phyloP scores from a whole-genome alignment of 2,329 filamentous ascomycete species.

The Neofusicoccum cordaticola region DNA sequence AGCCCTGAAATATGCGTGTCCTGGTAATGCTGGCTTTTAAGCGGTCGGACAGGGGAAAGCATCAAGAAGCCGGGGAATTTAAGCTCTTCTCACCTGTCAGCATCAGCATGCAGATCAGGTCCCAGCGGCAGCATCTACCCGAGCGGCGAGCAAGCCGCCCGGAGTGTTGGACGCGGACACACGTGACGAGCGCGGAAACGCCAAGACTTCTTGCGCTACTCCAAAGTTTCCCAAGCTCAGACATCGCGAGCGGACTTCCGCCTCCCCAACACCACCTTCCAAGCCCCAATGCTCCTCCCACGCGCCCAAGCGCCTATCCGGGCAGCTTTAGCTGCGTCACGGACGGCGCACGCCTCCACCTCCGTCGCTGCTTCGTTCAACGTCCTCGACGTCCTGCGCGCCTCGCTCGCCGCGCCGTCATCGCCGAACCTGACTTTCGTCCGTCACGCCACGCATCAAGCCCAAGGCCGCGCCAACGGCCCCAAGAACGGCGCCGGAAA shows the following conservation, averaged over 20 bases:
- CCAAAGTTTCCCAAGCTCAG: conserved; percentile 15
- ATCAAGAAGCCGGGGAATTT: not conserved
- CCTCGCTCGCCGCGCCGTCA: conserved; percentile 16
- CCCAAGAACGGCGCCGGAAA: conserved; percentile 72
- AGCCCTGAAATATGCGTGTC: not conserved
- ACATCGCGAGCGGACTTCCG: not conserved
- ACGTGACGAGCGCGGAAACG: not conserved
- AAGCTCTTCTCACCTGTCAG: not conserved
- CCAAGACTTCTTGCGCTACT: not conserved
- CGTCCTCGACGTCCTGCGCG: conserved; percentile 26
- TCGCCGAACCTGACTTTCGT: conserved; percentile 45
- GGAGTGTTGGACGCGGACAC: not conserved
- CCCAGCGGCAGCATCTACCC: not conserved
- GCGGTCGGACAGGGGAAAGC: not conserved
- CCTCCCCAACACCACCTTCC: not conserved
- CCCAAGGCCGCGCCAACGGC: conserved; percentile 67
- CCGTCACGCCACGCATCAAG: conserved; percentile 62
- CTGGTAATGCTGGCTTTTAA: no score
- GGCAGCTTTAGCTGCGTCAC: conserved; percentile 25
- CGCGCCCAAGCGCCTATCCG: conserved; percentile 37
- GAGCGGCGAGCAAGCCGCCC: not conserved
- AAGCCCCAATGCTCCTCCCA: conserved; percentile 35
- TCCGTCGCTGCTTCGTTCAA: conserved; percentile 29
- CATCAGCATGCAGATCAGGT: not conserved
- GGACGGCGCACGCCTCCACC: conserved; percentile 25